Evolutionary conservation across 805 yeast genomes (phyloP).

Genomic region (Metschnikowia lunata): DNA sequence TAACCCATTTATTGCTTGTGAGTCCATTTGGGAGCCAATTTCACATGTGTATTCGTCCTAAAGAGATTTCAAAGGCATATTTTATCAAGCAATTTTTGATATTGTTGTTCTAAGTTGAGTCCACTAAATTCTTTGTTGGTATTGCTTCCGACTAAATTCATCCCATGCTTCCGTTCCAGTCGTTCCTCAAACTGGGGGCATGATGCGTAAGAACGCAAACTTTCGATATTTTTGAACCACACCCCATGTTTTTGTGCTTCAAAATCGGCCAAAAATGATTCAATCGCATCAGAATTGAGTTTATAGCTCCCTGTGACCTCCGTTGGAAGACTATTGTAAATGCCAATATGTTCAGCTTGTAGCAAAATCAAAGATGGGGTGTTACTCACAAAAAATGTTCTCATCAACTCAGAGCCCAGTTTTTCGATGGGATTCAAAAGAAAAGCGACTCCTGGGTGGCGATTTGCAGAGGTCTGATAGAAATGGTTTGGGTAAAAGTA

Average conservation of each 20-base stretch:
- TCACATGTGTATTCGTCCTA: background rate
- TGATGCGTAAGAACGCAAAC: constrained; percentile 8
- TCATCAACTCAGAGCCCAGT: constrained; percentile 19
- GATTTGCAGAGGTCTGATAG: constrained; percentile 25
- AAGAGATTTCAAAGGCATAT: constrained; percentile 3
- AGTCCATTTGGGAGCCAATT: too few relatives aligned
- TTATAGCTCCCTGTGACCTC: constrained; percentile 14
- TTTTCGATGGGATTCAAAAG: constrained; percentile 25
- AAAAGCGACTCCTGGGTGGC: constrained; percentile 16
- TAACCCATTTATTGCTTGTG: too few relatives aligned
- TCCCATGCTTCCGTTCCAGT: constrained; percentile 12
- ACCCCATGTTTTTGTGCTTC: constrained; percentile 2
- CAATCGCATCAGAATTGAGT: constrained; percentile 16
- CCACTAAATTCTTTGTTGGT: constrained; percentile 7
- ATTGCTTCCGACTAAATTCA: constrained; percentile 9
- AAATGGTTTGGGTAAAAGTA: constrained; percentile 32
- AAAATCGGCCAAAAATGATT: constrained; percentile 8
- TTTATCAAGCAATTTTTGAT: constrained; percentile 14
- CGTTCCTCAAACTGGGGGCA: constrained; percentile 11
- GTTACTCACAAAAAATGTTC: constrained; percentile 26
- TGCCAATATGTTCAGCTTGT: constrained; percentile 20
- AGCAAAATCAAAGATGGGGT: constrained; percentile 30
- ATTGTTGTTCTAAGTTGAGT: constrained; percentile 17
- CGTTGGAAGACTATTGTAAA: constrained; percentile 22
- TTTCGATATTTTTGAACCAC: constrained; percentile 10